Evolutionary conservation across 2,329 filamentous ascomycete species (phyloP).

Genomic region (Gliomastix tumulicola): DNA sequence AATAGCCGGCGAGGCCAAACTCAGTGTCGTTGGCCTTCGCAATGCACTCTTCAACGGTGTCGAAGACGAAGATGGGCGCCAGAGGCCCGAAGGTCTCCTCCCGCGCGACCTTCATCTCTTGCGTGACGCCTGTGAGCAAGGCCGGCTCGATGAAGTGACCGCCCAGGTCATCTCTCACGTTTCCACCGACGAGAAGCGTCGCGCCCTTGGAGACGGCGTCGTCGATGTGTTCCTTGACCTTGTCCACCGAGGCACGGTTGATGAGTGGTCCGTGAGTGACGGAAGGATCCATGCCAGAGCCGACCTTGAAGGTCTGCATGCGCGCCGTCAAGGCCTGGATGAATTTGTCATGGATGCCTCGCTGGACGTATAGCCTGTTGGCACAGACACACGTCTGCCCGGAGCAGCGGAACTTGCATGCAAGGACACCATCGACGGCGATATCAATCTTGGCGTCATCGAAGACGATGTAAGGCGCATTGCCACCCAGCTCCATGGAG

Average conservation of each 20-base stretch:
- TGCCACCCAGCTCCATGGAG: conserved; percentile 64
- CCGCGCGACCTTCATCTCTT: conserved; percentile 3
- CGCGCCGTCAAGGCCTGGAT: conserved; percentile 36
- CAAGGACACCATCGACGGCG: conserved; percentile 48
- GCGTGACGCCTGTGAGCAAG: conserved; percentile 46
- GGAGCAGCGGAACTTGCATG: conserved; percentile 27
- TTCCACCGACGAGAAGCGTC: conserved; percentile 35
- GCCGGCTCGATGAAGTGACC: conserved; percentile 63
- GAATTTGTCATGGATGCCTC: conserved; percentile 46
- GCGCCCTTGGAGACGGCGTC: conserved; percentile 57
- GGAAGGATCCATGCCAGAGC: conserved; percentile 37
- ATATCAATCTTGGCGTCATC: conserved; percentile 59
- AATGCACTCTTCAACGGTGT: conserved; percentile 22
- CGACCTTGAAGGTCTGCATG: conserved; percentile 48
- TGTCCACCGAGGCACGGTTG: conserved; percentile 52
- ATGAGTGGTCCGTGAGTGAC: conserved; percentile 50
- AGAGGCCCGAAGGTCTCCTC: conserved; percentile 12
- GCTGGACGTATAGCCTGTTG: conserved; percentile 24
- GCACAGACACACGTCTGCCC: conserved; percentile 58
- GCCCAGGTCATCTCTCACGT: conserved; percentile 51
- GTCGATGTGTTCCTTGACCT: conserved; percentile 50
- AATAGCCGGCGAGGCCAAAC: conserved; percentile 17
- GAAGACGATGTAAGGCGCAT: conserved; percentile 58
- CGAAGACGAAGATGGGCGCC: conserved; percentile 9
- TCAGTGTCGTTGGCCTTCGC: conserved; percentile 19